Evolutionary conservation across 2,329 filamentous ascomycete genomes (phyloP).

Genomic region (Immersiporthe knoxdaviesiana): DNA sequence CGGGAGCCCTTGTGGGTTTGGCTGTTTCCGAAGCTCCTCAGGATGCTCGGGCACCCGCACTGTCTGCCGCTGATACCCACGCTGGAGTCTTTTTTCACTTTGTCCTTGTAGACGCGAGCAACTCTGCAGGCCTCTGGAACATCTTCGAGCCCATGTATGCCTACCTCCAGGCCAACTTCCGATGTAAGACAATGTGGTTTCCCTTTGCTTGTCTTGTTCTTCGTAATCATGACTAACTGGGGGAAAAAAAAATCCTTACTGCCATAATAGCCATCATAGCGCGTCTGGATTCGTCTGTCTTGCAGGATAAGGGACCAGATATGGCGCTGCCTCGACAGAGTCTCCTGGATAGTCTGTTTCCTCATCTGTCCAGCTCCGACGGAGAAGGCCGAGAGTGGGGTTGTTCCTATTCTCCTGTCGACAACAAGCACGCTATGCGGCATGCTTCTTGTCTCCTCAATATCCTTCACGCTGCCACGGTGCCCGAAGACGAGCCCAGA

Average conservation of each 20-base stretch:
- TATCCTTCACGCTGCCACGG: conserved; percentile 47
- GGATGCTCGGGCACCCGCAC: conserved; percentile 56
- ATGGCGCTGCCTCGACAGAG: conserved; percentile 45
- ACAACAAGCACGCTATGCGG: conserved; percentile 48
- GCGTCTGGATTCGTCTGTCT: conserved; percentile 22
- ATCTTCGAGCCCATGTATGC: conserved; percentile 47
- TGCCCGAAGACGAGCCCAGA: conserved; percentile 40
- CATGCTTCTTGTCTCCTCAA: conserved; percentile 50
- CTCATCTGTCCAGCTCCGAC: conserved; percentile 32
- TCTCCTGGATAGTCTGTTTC: conserved; percentile 39
- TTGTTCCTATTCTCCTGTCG: conserved; percentile 46
- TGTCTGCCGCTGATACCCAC: conserved; percentile 52
- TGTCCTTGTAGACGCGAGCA: conserved; percentile 49
- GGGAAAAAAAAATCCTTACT: no score
- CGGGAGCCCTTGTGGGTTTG: conserved; percentile 67
- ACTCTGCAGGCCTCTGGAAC: conserved; percentile 53
- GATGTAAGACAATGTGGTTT: conserved; percentile 46
- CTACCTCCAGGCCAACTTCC: conserved; percentile 54
- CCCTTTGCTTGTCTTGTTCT: conserved; percentile 19
- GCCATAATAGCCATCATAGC: conserved; percentile 32
- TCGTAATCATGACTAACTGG: conserved; percentile 27
- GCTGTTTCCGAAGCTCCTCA: conserved; percentile 63
- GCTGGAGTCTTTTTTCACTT: conserved; percentile 59
- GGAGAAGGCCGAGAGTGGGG: conserved; percentile 34
- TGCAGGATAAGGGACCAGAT: conserved; percentile 16